Conservation (phyloP, 139 green algal species). For the Desmodesmus armatus region DNA sequence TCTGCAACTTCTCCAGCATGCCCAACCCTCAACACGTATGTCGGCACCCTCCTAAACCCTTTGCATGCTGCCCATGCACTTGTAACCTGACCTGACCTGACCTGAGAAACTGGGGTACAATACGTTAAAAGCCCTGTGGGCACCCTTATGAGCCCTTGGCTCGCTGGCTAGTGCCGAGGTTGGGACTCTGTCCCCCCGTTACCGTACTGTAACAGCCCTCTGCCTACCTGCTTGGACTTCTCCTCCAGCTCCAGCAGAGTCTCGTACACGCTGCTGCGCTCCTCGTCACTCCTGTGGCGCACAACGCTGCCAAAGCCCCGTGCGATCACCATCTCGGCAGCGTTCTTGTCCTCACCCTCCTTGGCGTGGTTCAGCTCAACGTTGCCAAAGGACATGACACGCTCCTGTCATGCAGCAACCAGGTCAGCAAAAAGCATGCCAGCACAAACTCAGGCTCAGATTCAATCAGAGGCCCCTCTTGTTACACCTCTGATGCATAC, state of each 20-base stretch:
- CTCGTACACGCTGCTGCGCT: conserved; percentile 92
- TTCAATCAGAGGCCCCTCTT: too few species aligned
- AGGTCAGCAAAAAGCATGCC: neutral
- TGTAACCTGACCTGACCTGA: too few species aligned
- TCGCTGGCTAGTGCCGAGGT: too few species aligned
- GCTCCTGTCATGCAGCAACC: conserved; percentile 10
- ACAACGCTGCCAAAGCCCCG: conserved; percentile 87
- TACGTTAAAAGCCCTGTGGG: too few species aligned
- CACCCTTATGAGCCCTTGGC: too few species aligned
- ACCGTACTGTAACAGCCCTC: too few species aligned
- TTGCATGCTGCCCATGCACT: neutral
- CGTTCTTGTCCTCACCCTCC: conserved; percentile 71
- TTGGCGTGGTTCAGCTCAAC: conserved; percentile 69
- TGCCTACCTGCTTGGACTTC: conserved; percentile 76
- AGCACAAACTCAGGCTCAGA: too few species aligned
- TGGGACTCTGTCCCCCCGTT: too few species aligned
- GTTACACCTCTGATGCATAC: too few species aligned
- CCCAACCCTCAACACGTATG: neutral
- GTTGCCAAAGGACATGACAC: conserved; percentile 85
- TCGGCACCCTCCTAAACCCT: neutral
- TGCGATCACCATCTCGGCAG: conserved; percentile 88
- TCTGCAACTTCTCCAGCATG: neutral
- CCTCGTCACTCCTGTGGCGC: conserved; percentile 75
- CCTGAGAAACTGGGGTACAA: too few species aligned
- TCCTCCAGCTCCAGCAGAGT: conserved; percentile 88